phyloP scores from a whole-genome alignment of 768 basidiomycete genomes.

The Termitomyces sp. region DNA sequence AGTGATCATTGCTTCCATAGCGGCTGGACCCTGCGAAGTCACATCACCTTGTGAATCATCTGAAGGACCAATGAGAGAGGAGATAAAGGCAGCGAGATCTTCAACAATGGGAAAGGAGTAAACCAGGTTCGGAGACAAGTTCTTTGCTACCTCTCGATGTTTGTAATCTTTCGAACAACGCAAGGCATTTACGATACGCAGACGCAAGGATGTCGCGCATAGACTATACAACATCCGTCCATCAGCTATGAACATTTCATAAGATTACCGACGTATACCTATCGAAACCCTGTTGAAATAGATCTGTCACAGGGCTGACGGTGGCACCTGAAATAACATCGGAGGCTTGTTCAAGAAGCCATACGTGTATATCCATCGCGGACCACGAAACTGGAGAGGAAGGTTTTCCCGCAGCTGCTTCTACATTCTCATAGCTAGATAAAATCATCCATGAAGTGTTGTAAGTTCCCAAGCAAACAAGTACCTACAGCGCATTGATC shows the following conservation, averaged over 20 bases:
- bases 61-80: not conserved
- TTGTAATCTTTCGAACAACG: not conserved
- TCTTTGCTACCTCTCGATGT: slow-evolving; percentile 14
- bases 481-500: slow-evolving; percentile 34
- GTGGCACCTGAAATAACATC: not conserved
- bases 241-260: too few relatives aligned
- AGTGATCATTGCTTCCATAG: slow-evolving; percentile 33
- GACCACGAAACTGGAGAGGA: slow-evolving; percentile 1
- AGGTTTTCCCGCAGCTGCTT: not conserved
- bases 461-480: not conserved
- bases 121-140: slow-evolving; percentile 34
- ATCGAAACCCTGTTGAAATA: slow-evolving; percentile 9
- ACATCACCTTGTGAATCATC: not conserved
- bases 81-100: slow-evolving; percentile 7
- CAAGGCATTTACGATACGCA: not conserved
- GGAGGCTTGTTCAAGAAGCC: not conserved
- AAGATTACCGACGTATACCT: not conserved
- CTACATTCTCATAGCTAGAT: slow-evolving; percentile 5
- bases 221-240: not conserved
- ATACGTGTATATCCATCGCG: not conserved
- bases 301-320: not conserved
- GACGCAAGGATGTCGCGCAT: slow-evolving; percentile 1
- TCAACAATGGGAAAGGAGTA: slow-evolving; percentile 39
- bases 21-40: not conserved
- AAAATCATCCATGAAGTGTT: not conserved